Evolutionary conservation across 2,329 filamentous ascomycete genomes (phyloP).

Genomic region (Fusarium begoniae): DNA sequence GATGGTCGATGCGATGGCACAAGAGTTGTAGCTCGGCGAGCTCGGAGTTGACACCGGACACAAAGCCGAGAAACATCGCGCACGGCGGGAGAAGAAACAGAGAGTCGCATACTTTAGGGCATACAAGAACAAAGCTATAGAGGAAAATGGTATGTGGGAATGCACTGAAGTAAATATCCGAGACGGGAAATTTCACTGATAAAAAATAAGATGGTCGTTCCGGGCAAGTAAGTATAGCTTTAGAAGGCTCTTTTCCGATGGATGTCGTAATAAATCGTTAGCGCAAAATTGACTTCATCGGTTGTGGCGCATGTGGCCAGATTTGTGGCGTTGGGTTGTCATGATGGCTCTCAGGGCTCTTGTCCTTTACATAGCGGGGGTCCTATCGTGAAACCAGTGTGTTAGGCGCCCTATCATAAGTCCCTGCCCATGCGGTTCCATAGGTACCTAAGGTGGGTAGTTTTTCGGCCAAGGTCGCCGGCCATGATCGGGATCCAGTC

Average conservation of each 20-base stretch:
- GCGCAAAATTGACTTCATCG: constrained; percentile 7
- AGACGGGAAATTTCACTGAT: neutral
- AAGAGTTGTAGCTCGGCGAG: constrained; percentile 39
- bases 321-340: neutral
- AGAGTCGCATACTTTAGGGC: constrained; percentile 39
- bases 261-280: constrained; percentile 32
- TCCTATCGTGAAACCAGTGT: neutral
- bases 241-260: constrained; percentile 4
- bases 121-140: neutral
- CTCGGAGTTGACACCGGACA: constrained; percentile 47
- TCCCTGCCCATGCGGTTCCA: neutral
- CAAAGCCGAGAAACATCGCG: constrained; percentile 47
- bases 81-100: constrained; percentile 35
- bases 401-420: neutral
- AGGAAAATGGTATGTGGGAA: neutral
- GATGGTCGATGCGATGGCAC: constrained; percentile 27
- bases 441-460: neutral
- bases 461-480: constrained; percentile 27
- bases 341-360: neutral
- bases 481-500: constrained; percentile 32
- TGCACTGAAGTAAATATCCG: neutral
- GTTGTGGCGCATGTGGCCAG: constrained; percentile 4
- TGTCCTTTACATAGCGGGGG: neutral
- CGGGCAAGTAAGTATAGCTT: neutral
- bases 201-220: neutral